phyloP scores from a whole-genome alignment of 495 filamentous ascomycete genomes.

The Penicillium desertorum region DNA sequence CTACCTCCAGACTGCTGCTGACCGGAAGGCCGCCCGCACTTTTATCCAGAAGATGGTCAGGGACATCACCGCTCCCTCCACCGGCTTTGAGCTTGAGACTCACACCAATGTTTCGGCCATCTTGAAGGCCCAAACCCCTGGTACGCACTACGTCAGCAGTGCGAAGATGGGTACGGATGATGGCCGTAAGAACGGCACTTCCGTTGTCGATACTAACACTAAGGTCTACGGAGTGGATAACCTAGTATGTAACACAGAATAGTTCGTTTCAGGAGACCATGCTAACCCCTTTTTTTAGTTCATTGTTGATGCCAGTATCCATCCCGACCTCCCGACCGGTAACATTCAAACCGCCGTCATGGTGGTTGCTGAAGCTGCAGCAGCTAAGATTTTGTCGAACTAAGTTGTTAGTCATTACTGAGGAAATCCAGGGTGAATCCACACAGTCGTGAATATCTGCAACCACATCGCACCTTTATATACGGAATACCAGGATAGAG shows the following conservation, averaged over 20 bases:
- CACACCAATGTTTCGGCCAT: slow-evolving; percentile 56
- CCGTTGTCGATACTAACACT: slow-evolving; percentile 69
- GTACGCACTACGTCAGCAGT: slow-evolving; percentile 71
- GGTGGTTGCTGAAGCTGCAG: slow-evolving; percentile 44
- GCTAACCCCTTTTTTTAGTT: slow-evolving; percentile 22
- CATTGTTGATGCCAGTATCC: slow-evolving; percentile 42
- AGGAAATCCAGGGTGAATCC: neutral
- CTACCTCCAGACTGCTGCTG: slow-evolving; percentile 29
- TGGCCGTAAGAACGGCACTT: slow-evolving; percentile 60
- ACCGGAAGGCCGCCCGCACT: slow-evolving; percentile 20
- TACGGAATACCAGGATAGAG: too few species aligned
- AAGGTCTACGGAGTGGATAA: slow-evolving; percentile 72
- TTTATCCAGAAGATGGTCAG: slow-evolving; percentile 51
- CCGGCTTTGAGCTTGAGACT: slow-evolving; percentile 49
- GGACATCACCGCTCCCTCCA: slow-evolving; percentile 54
- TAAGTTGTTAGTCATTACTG: slow-evolving; percentile 3
- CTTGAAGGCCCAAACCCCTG: slow-evolving; percentile 45
- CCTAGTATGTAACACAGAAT: slow-evolving; percentile 39
- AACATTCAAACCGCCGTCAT: slow-evolving; percentile 48
- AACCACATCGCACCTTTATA: neutral
- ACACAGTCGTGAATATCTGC: neutral
- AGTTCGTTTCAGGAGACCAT: neutral
- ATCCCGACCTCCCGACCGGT: slow-evolving; percentile 46
- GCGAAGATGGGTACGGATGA: slow-evolving; percentile 67
- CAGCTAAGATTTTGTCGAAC: slow-evolving; percentile 32